A percentile compares a stretch with the other conserved stretches of the same genome.
These are phyloP conservation scores for Serendipita sp. DNA, from an alignment of 768 basidiomycete genomes.

Conservation along the genomic window DNA sequence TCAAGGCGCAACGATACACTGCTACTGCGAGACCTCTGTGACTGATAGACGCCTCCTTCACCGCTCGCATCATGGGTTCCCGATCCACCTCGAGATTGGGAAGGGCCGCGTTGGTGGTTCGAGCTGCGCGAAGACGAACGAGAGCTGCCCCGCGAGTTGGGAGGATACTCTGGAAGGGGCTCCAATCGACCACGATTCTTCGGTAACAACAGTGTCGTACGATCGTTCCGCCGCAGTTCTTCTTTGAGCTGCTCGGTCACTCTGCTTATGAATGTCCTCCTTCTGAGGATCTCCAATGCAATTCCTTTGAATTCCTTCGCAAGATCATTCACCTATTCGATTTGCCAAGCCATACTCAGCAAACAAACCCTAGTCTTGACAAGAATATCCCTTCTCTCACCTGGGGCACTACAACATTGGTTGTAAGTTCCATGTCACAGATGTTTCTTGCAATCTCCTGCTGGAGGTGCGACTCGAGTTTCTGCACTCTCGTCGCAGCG, in stretches of 20 bases:
- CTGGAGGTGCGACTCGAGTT: neutral
- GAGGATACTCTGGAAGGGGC: neutral
- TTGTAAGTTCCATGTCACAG: neutral
- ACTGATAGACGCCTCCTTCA: neutral
- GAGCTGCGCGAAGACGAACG: neutral
- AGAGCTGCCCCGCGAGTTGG: neutral
- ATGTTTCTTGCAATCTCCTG: slow-evolving; percentile 3
- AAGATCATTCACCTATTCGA: neutral
- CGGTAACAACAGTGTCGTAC: neutral
- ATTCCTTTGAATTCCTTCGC: neutral
- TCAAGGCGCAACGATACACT: neutral
- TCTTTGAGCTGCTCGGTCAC: neutral
- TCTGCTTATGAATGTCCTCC: neutral
- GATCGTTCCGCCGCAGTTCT: too few species aligned
- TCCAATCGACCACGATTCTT: neutral
- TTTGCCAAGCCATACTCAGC: neutral
- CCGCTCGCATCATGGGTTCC: neutral
- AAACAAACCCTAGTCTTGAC: too few species aligned
- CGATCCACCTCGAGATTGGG: neutral
- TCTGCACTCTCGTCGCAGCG: neutral
- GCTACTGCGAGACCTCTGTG: neutral
- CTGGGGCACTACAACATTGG: neutral
- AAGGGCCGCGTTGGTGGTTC: neutral
- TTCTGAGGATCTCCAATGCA: neutral
- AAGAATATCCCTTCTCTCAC: neutral